Evolutionary conservation across 2,329 filamentous ascomycete genomes (phyloP), one percentile per base, ranked within the genome.

Genomic region (Phialophora chinensis): DNA sequence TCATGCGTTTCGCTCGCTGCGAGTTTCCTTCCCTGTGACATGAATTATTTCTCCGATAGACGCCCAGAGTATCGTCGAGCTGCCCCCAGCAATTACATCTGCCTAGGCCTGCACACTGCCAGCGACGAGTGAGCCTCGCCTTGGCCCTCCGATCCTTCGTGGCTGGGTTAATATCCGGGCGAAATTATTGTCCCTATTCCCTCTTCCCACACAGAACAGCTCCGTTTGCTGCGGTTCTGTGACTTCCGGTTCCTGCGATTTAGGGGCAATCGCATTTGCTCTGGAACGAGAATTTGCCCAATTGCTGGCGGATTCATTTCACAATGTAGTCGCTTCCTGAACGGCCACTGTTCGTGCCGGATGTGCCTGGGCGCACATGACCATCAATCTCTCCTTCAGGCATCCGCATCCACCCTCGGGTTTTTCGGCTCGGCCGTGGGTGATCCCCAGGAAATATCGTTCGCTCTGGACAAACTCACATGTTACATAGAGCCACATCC

Each of bases 111-210:
- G 33, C 35, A 62, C 42, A 62, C 44, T 62, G 59, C 59, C 59
- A 53, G 47, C 59, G 20, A 27, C 49, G 47, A 62, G 47, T 62
- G 59, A 54, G 59, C 59, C 59, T 62, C 38, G 59, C 47, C 59
- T 62, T 62, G 59, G 59, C 59, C 4, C 14, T 8, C 3, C 3
- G 33, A 62, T 62, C 59, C 59, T 62, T 53, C 59, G 59, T 54
- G 59, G 59, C 59, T 35, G 44, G 47, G 49, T 27, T 53, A 31
- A 35, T 23, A 17, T 58, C 49, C 49, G 23, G 8, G 56, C 20
- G 27, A 60, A 38, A 49, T 49, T 44, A 25, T 29, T 52, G 29
- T 49, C 27, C n/a, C 29, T 4, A 7, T 2, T 56, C 10, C 29
- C 14, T 23, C 4, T 20, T 20, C 10, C 53, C 23, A n/a, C 29